Evolutionary conservation across 768 basidiomycete species (phyloP).

Genomic region (Termitomyces sp.): DNA sequence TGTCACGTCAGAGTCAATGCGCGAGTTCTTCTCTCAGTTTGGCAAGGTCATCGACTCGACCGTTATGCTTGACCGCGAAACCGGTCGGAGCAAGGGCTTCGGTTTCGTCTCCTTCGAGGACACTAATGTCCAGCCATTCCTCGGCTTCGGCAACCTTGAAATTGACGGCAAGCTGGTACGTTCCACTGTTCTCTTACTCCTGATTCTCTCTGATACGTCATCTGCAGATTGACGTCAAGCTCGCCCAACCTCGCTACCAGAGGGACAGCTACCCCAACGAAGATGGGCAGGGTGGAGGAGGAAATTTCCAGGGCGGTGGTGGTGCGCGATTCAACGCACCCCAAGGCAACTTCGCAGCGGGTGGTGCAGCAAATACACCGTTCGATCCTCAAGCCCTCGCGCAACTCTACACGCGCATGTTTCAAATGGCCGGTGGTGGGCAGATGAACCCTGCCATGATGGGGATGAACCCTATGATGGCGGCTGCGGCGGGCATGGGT

Average conservation of each 20-base stretch:
- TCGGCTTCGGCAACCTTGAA: slow-evolving; percentile 83
- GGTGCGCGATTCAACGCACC: slow-evolving; percentile 22
- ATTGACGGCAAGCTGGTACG: slow-evolving; percentile 91
- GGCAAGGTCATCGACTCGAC: slow-evolving; percentile 97
- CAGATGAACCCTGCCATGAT: slow-evolving; percentile 57
- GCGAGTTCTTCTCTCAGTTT: slow-evolving; percentile 88
- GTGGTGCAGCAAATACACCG: slow-evolving; percentile 41
- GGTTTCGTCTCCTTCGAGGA: slow-evolving; percentile 97
- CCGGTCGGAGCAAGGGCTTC: slow-evolving; percentile 92
- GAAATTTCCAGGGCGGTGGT: slow-evolving; percentile 18
- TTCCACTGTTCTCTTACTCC: not conserved
- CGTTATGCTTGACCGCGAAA: slow-evolving; percentile 97
- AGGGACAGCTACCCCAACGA: slow-evolving; percentile 57
- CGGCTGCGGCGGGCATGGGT: slow-evolving; percentile 5
- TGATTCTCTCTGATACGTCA: not conserved
- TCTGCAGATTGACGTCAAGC: slow-evolving; percentile 89
- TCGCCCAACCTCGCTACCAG: slow-evolving; percentile 87
- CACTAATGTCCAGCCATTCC: slow-evolving; percentile 83
- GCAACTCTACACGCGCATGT: slow-evolving; percentile 93
- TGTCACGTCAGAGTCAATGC: slow-evolving; percentile 92
- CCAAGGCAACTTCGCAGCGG: slow-evolving; percentile 33
- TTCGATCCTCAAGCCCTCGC: slow-evolving; percentile 94
- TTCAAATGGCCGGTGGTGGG: slow-evolving; percentile 67
- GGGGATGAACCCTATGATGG: slow-evolving; percentile 32
- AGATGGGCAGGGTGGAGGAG: slow-evolving; percentile 28